Base-by-base conservation (phyloP, 139 green algal species). In the Micromonas commoda region DNA sequence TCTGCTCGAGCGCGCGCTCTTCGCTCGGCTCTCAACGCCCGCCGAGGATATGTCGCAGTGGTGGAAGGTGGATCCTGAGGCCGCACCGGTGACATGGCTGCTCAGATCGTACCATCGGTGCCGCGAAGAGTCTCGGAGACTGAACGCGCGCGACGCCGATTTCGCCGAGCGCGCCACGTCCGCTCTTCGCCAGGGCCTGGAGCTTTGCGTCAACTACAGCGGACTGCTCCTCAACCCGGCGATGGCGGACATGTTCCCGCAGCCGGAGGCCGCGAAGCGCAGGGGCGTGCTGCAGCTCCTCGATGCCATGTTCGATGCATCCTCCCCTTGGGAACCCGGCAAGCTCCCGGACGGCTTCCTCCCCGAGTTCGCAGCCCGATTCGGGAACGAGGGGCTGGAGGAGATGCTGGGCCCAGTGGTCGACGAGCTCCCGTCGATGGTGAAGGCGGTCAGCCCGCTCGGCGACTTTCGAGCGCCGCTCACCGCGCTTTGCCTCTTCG, bases 311-410 rank as follows among this genome's bases (percentile, higher is more conserved):
- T n/a, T 28, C 26, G 1, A 9, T 19, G 52, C 31, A n/a, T n/a
- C n/a, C n/a, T n/a, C n/a, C n/a, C n/a, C n/a, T n/a, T n/a, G n/a
- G n/a, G n/a, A n/a, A n/a, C n/a, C n/a, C 80, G 37, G 65, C 24
- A 1, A n/a, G 32, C 65, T 97, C 76, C 92, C 93, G 0, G 45
- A 70, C 0, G 89, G 87, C 0, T 97, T 97, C 63, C 76, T 97
- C 32, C 89, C 96, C 70, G 86, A 93, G 31, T 85, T 96, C 39
- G 85, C 80, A 0, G 78, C 70, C 5, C 82, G 84, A 26, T 91
- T 91, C 57, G 88, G 85, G 60, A 86, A 91, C 21, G 88, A 93
- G 63, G 91, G 88, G 3, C 83, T 97, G 29, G 63, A 86, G 2
- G 80, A 89, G 0, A 61, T 94, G 21, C 29, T 93, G 19, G 57